phyloP scores from a whole-genome alignment of 2,329 filamentous ascomycete genomes.

The Hypocreales sp. region DNA sequence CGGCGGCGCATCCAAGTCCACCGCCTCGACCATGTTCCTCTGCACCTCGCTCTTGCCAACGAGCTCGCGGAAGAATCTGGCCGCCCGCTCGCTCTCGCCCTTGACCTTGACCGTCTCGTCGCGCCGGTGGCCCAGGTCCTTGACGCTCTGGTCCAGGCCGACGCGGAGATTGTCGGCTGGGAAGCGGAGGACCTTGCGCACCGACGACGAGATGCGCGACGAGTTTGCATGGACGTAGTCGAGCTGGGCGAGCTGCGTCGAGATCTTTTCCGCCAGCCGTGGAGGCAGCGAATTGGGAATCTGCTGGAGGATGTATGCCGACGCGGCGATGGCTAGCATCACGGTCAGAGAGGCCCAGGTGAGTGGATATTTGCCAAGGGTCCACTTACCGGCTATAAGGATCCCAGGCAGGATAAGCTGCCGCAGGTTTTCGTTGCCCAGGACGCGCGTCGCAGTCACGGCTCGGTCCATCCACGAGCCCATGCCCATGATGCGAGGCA shows the following conservation, averaged over 20 bases:
- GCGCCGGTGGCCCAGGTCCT: slow-evolving; percentile 63
- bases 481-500: slow-evolving; percentile 66
- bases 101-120: slow-evolving; percentile 73
- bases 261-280: slow-evolving; percentile 73
- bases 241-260: slow-evolving; percentile 60
- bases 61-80: slow-evolving; percentile 82
- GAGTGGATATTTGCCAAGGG: too few species aligned
- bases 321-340: slow-evolving; percentile 51
- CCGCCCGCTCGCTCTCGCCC: slow-evolving; percentile 70
- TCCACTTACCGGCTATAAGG: slow-evolving; percentile 56
- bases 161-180: slow-evolving; percentile 78
- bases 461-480: slow-evolving; percentile 83
- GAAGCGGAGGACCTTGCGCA: slow-evolving; percentile 75
- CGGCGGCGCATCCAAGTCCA: slow-evolving; percentile 40
- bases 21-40: slow-evolving; percentile 29
- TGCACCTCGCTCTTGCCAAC: slow-evolving; percentile 48
- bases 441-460: slow-evolving; percentile 61
- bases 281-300: slow-evolving; percentile 82
- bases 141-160: slow-evolving; percentile 68
- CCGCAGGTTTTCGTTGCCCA: slow-evolving; percentile 69
- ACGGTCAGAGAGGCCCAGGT: slow-evolving; percentile 1
- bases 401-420: slow-evolving; percentile 69
- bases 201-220: slow-evolving; percentile 66
- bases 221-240: slow-evolving; percentile 92
- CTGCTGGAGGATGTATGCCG: slow-evolving; percentile 69